A percentile compares a stretch with the other conserved stretches of the same genome.
phyloP scores from a whole-genome alignment of 805 yeast species.

The Sungouiozyma ichnusensis region DNA sequence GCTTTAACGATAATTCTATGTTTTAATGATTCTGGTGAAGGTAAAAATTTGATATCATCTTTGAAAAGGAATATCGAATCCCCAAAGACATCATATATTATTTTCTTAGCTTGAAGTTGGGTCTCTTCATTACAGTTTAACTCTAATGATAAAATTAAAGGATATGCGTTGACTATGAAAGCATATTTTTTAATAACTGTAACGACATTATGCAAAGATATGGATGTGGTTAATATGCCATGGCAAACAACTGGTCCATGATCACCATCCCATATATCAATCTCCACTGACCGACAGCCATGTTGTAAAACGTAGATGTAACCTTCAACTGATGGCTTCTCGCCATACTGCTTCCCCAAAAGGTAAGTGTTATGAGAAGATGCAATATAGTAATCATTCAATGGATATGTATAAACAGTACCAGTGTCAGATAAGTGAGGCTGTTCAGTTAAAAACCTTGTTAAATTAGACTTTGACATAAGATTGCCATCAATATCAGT shows the following conservation, averaged over 20 bases:
- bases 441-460: constrained; percentile 26
- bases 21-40: constrained; percentile 64
- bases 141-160: constrained; percentile 79
- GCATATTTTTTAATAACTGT: constrained; percentile 73
- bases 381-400: constrained; percentile 80
- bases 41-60: constrained; percentile 32
- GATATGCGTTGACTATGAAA: constrained; percentile 77
- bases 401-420: constrained; percentile 40
- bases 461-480: constrained; percentile 16
- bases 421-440: constrained; percentile 16
- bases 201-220: constrained; percentile 59
- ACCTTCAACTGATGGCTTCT: constrained; percentile 80
- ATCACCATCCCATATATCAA: constrained; percentile 89
- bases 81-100: constrained; percentile 49
- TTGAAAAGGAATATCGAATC: constrained; percentile 36
- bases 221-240: constrained; percentile 76
- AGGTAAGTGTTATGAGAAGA: constrained; percentile 93
- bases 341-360: constrained; percentile 79
- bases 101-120: constrained; percentile 48
- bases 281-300: constrained; percentile 91
- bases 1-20: constrained; percentile 70
- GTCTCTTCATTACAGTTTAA: constrained; percentile 61
- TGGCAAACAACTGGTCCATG: constrained; percentile 81
- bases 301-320: constrained; percentile 77
- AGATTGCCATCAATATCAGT: constrained; percentile 10